Evolutionary conservation across 164 flowering plant genomes (phyloP).

Genomic region (Annona cherimola): DNA sequence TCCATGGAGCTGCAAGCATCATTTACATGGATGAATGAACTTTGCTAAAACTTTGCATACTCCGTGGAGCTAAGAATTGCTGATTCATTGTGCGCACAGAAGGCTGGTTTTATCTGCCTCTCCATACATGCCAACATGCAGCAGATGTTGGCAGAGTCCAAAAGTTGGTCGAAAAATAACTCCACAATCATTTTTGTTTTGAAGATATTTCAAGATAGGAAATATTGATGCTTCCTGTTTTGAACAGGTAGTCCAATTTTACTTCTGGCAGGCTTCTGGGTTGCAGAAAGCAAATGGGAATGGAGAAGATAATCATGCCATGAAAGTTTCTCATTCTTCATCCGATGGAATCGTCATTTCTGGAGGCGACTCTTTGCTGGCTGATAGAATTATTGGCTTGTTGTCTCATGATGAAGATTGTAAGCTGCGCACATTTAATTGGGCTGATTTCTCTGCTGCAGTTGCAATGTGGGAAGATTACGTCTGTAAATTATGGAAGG

Average conservation of each 20-base stretch:
- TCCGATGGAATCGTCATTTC: constrained; percentile 16
- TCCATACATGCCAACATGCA: background rate
- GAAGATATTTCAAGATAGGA: background rate
- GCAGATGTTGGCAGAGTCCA: background rate
- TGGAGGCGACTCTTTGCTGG: constrained; percentile 34
- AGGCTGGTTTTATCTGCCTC: background rate
- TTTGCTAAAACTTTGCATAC: too few relatives aligned
- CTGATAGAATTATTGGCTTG: constrained; percentile 25
- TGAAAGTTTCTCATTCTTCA: constrained; percentile 24
- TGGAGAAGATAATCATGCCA: constrained; percentile 9
- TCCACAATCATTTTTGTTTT: background rate
- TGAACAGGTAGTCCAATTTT: constrained; percentile 67
- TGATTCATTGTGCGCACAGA: background rate
- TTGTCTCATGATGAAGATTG: background rate
- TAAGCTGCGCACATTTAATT: constrained; percentile 22
- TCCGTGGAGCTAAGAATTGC: background rate
- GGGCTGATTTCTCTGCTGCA: constrained; percentile 40
- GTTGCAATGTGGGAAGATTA: constrained; percentile 56
- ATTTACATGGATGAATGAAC: background rate
- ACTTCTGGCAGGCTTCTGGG: constrained; percentile 49
- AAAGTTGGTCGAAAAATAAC: background rate
- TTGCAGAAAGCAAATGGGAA: constrained; percentile 9
- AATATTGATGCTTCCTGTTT: background rate
- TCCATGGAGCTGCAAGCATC: background rate
- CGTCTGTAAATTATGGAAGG: constrained; percentile 26